These are phyloP conservation scores for Morella rubra DNA, from an alignment of 306 rosid genomes.

Conservation along the genomic window DNA sequence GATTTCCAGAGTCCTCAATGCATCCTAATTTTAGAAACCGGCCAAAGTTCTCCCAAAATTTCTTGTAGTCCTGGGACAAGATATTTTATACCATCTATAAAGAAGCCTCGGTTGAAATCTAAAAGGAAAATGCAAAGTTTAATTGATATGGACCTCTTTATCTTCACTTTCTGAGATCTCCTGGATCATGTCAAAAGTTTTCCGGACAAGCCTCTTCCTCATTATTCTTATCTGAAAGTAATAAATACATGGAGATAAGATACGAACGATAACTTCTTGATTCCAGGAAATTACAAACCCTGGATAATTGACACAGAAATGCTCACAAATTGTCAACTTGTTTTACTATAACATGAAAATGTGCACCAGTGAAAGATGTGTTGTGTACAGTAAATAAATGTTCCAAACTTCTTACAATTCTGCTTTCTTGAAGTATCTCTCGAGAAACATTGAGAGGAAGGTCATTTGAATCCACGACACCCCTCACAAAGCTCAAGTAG, in stretches of 20 bases:
- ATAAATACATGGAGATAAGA: neutral
- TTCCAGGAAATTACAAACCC: neutral
- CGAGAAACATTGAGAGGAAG: conserved; percentile 97
- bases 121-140: conserved; percentile 12
- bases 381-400: neutral
- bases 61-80: conserved; percentile 80
- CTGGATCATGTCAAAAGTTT: conserved; percentile 97
- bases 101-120: conserved; percentile 17
- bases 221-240: conserved; percentile 87
- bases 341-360: neutral
- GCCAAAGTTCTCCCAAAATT: conserved; percentile 99
- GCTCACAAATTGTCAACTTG: conserved; percentile 2
- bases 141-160: conserved; percentile 64
- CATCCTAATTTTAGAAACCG: conserved; percentile 90
- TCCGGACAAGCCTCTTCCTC: conserved; percentile 97
- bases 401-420: conserved; percentile 64
- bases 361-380: neutral
- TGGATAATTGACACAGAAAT: neutral
- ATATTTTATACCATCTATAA: conserved; percentile 11
- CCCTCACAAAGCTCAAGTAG: conserved; percentile 94
- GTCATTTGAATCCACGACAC: conserved; percentile 92
- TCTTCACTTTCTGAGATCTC: conserved; percentile 84
- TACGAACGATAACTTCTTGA: neutral
- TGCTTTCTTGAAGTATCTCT: conserved; percentile 99
- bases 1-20: conserved; percentile 90